Conservation (phyloP, 108 stramenopile species). For the Mediolabrus comicus region DNA sequence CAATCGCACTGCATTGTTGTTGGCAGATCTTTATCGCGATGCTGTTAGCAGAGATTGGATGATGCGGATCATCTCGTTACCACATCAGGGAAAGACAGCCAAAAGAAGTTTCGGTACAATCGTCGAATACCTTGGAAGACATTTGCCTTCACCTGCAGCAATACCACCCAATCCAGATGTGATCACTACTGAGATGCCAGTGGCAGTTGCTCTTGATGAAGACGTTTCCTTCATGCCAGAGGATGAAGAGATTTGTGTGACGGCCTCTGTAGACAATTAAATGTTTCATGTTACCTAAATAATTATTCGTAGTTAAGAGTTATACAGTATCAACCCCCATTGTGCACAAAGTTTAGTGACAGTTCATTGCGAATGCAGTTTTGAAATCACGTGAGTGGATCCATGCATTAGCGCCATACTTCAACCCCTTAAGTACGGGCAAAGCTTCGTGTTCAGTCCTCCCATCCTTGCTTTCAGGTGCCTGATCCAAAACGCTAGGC, state of each 20-base stretch:
- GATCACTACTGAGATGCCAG: constrained; percentile 19
- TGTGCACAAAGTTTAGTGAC: neutral
- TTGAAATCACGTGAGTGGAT: constrained; percentile 75
- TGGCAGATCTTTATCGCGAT: constrained; percentile 47
- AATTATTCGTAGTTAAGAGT: neutral
- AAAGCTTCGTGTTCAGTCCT: constrained; percentile 83
- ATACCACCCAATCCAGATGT: constrained; percentile 11
- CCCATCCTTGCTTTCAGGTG: constrained; percentile 57
- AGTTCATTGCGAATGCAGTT: neutral
- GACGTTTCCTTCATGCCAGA: constrained; percentile 2
- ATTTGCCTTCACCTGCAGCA: neutral
- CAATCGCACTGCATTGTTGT: constrained; percentile 36
- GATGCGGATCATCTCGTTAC: constrained; percentile 36
- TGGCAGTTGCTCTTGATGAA: constrained; percentile 4
- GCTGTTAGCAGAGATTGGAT: constrained; percentile 27
- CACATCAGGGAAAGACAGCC: constrained; percentile 35
- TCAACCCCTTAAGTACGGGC: constrained; percentile 74
- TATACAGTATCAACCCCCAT: neutral
- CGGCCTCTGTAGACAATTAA: neutral
- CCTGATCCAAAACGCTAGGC: constrained; percentile 71
- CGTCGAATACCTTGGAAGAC: constrained; percentile 13
- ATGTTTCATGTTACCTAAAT: neutral
- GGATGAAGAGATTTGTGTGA: neutral
- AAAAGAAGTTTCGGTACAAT: neutral
- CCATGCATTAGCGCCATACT: constrained; percentile 92